Evolutionary conservation across 305 asterid species (phyloP).

Genomic region (Fraxinus sp.): DNA sequence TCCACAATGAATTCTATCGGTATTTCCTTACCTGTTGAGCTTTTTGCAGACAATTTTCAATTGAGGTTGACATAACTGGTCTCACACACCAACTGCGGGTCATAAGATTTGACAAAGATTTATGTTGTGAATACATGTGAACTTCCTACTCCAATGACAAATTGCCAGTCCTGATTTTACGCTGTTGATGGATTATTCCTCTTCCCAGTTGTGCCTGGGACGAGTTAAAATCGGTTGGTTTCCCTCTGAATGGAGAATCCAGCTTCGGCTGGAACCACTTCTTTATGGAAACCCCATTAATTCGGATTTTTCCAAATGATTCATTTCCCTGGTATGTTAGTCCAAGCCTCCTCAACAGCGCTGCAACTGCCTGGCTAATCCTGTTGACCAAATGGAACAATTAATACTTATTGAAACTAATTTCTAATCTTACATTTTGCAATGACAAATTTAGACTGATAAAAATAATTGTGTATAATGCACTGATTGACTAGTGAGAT

Average conservation of each 20-base stretch:
- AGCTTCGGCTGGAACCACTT: slow-evolving; percentile 86
- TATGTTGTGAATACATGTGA: neutral
- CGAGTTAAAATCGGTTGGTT: slow-evolving; percentile 35
- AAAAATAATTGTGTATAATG: slow-evolving; percentile 1
- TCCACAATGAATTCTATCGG: neutral
- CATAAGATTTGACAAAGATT: neutral
- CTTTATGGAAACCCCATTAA: slow-evolving; percentile 64
- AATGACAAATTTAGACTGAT: neutral
- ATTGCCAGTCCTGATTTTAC: slow-evolving; percentile 69
- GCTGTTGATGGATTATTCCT: slow-evolving; percentile 71
- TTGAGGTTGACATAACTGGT: neutral
- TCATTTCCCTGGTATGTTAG: slow-evolving; percentile 73
- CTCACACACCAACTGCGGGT: neutral
- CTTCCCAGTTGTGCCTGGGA: slow-evolving; percentile 57
- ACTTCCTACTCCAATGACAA: slow-evolving; percentile 53
- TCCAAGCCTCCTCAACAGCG: slow-evolving; percentile 80
- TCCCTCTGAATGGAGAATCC: slow-evolving; percentile 48
- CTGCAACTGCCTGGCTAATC: slow-evolving; percentile 72
- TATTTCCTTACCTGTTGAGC: neutral
- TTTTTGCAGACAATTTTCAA: neutral
- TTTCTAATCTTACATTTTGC: neutral
- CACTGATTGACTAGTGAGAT: neutral
- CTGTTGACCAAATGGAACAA: slow-evolving; percentile 49
- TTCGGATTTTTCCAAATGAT: slow-evolving; percentile 78
- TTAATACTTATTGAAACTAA: slow-evolving; percentile 15